Evolutionary conservation across 768 basidiomycete genomes (phyloP), one percentile per base, ranked within the genome.

Genomic region (Mrakia gelida): DNA sequence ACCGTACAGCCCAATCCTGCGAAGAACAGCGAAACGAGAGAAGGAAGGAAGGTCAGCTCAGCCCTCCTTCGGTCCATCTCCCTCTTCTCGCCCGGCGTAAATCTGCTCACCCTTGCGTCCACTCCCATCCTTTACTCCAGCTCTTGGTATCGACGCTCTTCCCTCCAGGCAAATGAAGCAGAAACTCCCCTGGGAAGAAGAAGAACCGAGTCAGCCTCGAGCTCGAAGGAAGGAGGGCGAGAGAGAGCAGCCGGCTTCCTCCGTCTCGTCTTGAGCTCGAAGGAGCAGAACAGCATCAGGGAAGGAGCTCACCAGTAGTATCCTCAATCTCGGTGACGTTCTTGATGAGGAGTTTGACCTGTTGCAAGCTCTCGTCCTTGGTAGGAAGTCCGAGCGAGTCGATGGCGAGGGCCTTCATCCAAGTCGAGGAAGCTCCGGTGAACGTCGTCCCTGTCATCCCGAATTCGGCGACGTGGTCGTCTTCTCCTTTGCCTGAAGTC

Each of bases 111-210:
- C 74, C 83, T 56, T 84, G 83, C 15, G 83, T 84, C 84, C 84
- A 84, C 71, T 89, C 88, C 88, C 88, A 89, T 75, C 88, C 88
- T 75, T 88, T 65, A 26, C 63, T 85, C 88, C 88, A 89, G 10
- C 87, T 87, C 79, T 89, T 89, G 0, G 88, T 89, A 79, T 89
- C 88, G 61, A 89, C 88, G 56, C 87, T 81, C 38, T 87, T 85
- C 7, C 88, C 88, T 82, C 68, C 68, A 1, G 75, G 75, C 15
- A 76, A 59, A 67, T 76, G 68, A 3, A 76, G 61, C 10, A 76
- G 67, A 52, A 76, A 76, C 56, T 76, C 75, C n/a, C 75, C 75
- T 89, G 87, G n/a, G 30, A 59, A 62, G 13, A 21, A 71, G 61
- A 26, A 23, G 30, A 34, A 30, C 26, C 16, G 26, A 26, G 49